Evolutionary conservation across 2,329 filamentous ascomycete genomes (phyloP).

Genomic region (Hymenoscyphus albidus): DNA sequence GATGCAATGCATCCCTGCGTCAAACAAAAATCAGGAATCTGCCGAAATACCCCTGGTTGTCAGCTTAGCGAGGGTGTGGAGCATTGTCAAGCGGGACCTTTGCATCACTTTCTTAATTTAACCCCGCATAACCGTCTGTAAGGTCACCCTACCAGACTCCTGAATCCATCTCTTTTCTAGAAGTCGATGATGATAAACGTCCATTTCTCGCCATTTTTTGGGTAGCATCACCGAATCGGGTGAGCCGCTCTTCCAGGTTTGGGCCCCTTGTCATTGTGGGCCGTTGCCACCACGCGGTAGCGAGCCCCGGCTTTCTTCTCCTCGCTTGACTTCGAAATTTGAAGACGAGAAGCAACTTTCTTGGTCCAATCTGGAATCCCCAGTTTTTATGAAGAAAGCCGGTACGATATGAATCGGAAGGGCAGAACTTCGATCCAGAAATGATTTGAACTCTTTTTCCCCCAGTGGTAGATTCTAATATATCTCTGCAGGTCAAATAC

Average conservation of each 20-base stretch:
- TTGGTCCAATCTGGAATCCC: neutral
- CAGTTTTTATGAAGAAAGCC: no score
- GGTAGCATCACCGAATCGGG: neutral
- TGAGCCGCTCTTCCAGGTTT: neutral
- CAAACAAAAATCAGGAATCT: neutral
- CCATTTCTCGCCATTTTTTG: neutral
- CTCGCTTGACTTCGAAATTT: neutral
- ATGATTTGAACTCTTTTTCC: no score
- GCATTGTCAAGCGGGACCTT: neutral
- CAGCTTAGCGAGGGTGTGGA: neutral
- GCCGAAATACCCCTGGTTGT: neutral
- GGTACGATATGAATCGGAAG: no score
- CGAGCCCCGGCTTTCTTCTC: neutral
- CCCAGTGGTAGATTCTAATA: no score
- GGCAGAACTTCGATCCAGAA: no score
- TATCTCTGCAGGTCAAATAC: neutral
- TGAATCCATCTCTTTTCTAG: neutral
- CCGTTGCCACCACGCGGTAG: neutral
- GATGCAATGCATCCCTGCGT: conserved; percentile 3
- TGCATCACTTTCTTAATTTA: neutral
- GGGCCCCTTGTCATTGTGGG: neutral
- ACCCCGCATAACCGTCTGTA: neutral
- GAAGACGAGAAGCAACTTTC: conserved; percentile 1
- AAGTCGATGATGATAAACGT: conserved; percentile 1
- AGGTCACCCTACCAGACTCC: neutral